Evolutionary conservation across 164 flowering plant genomes (phyloP).

Genomic region (Dillenia turbinata): DNA sequence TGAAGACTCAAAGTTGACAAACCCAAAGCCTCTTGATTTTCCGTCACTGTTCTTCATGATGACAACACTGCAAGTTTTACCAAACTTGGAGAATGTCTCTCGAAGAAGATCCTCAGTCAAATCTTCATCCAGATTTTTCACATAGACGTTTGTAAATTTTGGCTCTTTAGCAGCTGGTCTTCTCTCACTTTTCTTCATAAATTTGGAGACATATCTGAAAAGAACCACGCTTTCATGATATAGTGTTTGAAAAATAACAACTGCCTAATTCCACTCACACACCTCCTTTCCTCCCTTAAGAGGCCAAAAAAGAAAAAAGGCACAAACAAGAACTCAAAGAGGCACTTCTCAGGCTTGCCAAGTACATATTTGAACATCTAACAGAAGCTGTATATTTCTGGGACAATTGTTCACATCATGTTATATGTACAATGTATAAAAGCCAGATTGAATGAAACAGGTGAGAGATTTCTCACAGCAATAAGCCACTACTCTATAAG

Average conservation of each 20-base stretch:
- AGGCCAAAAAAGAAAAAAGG: neutral
- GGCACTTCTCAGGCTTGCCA: too few relatives aligned
- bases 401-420: too few relatives aligned
- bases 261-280: too few relatives aligned
- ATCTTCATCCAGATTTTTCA: constrained; percentile 34
- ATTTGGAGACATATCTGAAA: constrained; percentile 37
- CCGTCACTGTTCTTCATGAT: constrained; percentile 38
- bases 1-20: constrained; percentile 33
- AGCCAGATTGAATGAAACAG: too few relatives aligned
- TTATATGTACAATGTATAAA: too few relatives aligned
- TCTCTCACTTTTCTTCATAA: constrained; percentile 37
- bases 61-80: constrained; percentile 24
- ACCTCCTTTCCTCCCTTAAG: neutral
- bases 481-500: too few relatives aligned
- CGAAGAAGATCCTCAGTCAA: constrained; percentile 31
- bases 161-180: constrained; percentile 5
- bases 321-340: too few relatives aligned
- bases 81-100: constrained; percentile 33
- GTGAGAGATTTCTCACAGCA: too few relatives aligned
- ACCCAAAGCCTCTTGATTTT: constrained; percentile 50
- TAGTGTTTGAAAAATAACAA: too few relatives aligned
- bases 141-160: constrained; percentile 35
- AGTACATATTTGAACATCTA: too few relatives aligned
- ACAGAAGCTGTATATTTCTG: too few relatives aligned
- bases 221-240: neutral